phyloP scores from a whole-genome alignment of 73 alveolate species.

The Paramecium primaurelia region DNA sequence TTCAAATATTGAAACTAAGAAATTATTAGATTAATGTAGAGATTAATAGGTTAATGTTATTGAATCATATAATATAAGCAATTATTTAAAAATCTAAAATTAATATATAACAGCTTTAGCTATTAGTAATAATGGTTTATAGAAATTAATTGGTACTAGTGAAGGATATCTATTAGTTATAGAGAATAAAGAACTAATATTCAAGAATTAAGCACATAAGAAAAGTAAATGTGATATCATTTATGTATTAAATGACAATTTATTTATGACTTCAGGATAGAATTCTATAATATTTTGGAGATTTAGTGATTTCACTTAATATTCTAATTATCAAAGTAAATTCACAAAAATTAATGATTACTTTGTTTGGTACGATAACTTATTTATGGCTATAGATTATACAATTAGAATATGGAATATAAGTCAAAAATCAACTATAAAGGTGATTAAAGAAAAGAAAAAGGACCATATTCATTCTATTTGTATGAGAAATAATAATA shows the following conservation, averaged over 20 bases:
- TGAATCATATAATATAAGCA: not conserved
- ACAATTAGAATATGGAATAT: not conserved
- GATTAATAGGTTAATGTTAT: not conserved
- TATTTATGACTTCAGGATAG: not conserved
- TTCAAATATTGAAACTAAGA: not conserved
- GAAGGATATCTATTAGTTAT: not conserved
- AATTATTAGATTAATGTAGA: not conserved
- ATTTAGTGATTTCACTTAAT: not conserved
- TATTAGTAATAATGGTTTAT: not conserved
- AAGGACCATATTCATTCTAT: not conserved
- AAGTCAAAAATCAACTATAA: not conserved
- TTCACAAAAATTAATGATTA: not conserved
- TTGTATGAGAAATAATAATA: not conserved
- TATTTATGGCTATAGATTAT: not conserved
- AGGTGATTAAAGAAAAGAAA: not conserved
- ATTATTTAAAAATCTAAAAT: not conserved
- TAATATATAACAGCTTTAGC: not conserved
- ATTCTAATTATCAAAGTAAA: not conserved
- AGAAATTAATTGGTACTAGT: not conserved
- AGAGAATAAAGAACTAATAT: not conserved
- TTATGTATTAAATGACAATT: not conserved
- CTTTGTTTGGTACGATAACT: not conserved
- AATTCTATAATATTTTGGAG: not conserved
- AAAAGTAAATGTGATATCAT: not conserved
- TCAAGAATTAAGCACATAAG: not conserved